Conservation (phyloP, 1,139 yeast genomes). For the Meyerozyma athensensis region DNA sequence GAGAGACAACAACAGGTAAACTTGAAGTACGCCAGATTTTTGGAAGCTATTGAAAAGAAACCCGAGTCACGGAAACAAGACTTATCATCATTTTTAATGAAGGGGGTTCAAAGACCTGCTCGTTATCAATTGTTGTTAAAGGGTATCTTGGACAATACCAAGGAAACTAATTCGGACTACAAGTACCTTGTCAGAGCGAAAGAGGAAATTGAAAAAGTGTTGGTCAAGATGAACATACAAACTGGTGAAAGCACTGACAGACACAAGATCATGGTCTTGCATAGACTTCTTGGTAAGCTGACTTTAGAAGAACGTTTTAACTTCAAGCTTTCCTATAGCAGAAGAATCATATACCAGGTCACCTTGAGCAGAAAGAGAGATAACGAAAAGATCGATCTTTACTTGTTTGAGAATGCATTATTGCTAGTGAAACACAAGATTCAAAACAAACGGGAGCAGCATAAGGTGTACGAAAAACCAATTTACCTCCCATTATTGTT, state of each 20-base stretch:
- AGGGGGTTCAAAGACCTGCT: slow-evolving; percentile 95
- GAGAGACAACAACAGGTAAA: slow-evolving; percentile 92
- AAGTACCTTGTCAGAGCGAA: slow-evolving; percentile 69
- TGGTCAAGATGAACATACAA: slow-evolving; percentile 79
- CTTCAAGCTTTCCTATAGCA: slow-evolving; percentile 75
- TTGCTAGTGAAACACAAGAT: slow-evolving; percentile 82
- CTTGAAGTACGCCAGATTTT: slow-evolving; percentile 84
- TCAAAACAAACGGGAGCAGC: slow-evolving; percentile 86
- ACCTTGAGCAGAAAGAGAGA: slow-evolving; percentile 63
- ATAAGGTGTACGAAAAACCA: slow-evolving; percentile 88
- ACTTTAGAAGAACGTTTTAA: slow-evolving; percentile 56
- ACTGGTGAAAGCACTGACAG: slow-evolving; percentile 95
- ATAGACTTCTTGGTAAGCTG: slow-evolving; percentile 75
- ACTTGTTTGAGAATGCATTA: slow-evolving; percentile 82
- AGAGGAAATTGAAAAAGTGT: slow-evolving; percentile 68
- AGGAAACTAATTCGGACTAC: slow-evolving; percentile 69
- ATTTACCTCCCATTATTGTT: slow-evolving; percentile 82
- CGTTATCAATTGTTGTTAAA: slow-evolving; percentile 82
- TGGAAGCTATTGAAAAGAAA: slow-evolving; percentile 84
- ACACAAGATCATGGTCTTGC: slow-evolving; percentile 81
- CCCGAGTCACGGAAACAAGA: slow-evolving; percentile 91
- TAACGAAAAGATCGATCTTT: slow-evolving; percentile 77
- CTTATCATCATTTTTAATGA: slow-evolving; percentile 86
- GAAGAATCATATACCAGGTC: slow-evolving; percentile 77
- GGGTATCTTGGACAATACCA: slow-evolving; percentile 79